Conservation (phyloP, 148 eudicot species). For the Rhododendron ovatum region DNA sequence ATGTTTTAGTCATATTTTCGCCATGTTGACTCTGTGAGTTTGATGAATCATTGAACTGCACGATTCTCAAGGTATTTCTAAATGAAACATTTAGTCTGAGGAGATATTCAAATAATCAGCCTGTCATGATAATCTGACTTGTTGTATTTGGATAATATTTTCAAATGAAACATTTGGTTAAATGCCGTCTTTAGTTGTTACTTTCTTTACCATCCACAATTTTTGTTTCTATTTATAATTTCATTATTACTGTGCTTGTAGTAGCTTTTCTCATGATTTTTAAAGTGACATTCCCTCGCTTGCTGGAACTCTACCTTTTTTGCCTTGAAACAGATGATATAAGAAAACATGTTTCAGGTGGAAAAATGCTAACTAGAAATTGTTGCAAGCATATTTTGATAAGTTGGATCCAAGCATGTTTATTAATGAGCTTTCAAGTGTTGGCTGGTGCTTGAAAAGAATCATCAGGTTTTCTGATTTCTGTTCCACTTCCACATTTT, state of each 20-base stretch:
- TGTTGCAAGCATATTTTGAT: neutral
- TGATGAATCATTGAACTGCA: slow-evolving; percentile 4
- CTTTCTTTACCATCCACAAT: neutral
- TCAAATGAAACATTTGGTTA: neutral
- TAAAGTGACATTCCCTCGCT: neutral
- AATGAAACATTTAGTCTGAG: neutral
- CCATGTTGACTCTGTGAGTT: neutral
- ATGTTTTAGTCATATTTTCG: neutral
- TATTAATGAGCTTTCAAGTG: neutral
- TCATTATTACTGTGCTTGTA: neutral
- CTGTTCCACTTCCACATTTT: neutral
- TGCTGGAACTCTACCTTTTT: neutral
- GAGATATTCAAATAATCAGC: neutral
- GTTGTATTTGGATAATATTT: neutral
- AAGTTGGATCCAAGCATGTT: neutral
- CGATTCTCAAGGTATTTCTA: neutral
- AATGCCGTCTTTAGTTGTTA: neutral
- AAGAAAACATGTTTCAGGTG: neutral
- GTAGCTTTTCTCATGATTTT: neutral
- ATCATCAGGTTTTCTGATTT: neutral
- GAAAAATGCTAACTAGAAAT: neutral
- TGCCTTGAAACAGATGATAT: neutral
- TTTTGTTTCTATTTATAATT: neutral
- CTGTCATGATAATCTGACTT: neutral
- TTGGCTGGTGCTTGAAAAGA: neutral